A percentile compares a stretch with the other conserved stretches of the same genome.
phyloP scores from a whole-genome alignment of 306 rosid genomes.

The Cucurbita moschata region DNA sequence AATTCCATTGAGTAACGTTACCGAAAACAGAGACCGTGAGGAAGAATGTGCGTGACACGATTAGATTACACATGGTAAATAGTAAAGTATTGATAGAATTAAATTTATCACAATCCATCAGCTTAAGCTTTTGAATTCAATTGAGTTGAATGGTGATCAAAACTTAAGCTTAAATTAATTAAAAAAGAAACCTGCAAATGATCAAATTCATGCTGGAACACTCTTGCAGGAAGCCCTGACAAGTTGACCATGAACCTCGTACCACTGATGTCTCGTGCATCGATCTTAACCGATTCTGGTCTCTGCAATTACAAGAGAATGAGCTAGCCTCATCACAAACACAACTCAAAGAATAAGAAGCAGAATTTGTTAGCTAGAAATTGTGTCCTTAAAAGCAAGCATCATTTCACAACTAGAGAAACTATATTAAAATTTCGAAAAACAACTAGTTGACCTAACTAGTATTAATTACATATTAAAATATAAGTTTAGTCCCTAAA shows the following conservation, averaged over 20 bases:
- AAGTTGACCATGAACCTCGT: slow-evolving; percentile 44
- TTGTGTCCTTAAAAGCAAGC: neutral
- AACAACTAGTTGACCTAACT: neutral
- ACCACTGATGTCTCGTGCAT: slow-evolving; percentile 60
- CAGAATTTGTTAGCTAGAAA: neutral
- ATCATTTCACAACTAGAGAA: neutral
- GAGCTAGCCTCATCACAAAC: neutral
- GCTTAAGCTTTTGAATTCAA: too few relatives aligned
- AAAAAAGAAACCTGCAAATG: slow-evolving; percentile 56
- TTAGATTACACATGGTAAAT: neutral
- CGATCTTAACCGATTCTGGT: slow-evolving; percentile 76
- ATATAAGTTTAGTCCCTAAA: neutral
- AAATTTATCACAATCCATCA: too few relatives aligned
- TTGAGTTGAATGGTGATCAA: too few relatives aligned
- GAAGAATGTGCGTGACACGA: neutral
- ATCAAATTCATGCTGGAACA: slow-evolving; percentile 92
- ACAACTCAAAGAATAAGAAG: neutral
- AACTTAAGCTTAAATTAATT: neutral
- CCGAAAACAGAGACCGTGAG: neutral
- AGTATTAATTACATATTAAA: neutral
- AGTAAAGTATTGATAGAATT: too few relatives aligned
- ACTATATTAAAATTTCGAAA: neutral
- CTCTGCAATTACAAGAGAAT: slow-evolving; percentile 34
- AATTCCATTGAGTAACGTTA: neutral
- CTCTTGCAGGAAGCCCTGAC: slow-evolving; percentile 75